Evolutionary conservation across 257 asterid genomes (phyloP).

Genomic region (Solanum clarkiae): DNA sequence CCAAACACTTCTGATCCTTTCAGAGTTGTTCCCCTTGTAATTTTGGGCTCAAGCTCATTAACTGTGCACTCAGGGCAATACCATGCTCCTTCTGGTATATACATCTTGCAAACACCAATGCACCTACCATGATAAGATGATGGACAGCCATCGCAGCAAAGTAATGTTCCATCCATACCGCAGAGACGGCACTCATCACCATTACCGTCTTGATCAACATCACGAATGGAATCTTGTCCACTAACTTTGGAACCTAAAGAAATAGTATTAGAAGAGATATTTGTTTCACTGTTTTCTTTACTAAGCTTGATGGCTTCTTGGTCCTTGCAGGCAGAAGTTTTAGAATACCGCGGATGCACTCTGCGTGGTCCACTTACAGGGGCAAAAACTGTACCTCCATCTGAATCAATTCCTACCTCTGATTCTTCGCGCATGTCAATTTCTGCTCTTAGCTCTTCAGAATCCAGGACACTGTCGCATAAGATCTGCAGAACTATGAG

Average conservation of each 20-base stretch:
- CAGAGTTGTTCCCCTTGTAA: slow-evolving; percentile 31
- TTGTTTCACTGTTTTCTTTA: slow-evolving; percentile 23
- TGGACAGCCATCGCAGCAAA: slow-evolving; percentile 91
- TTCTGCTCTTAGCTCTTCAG: slow-evolving; percentile 67
- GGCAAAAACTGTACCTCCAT: slow-evolving; percentile 21
- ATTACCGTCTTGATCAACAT: slow-evolving; percentile 48
- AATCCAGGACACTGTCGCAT: slow-evolving; percentile 63
- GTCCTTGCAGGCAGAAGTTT: slow-evolving; percentile 42
- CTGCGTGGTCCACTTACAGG: slow-evolving; percentile 38
- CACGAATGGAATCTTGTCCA: slow-evolving; percentile 20
- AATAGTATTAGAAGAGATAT: slow-evolving; percentile 6
- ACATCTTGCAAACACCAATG: slow-evolving; percentile 63
- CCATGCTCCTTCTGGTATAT: slow-evolving; percentile 64
- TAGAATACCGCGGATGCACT: slow-evolving; percentile 57
- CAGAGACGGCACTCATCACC: slow-evolving; percentile 87
- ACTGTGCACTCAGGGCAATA: slow-evolving; percentile 77
- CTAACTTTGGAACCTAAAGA: slow-evolving; percentile 18
- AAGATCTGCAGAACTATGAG: slow-evolving; percentile 56
- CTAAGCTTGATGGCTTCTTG: slow-evolving; percentile 21
- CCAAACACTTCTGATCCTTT: slow-evolving; percentile 59
- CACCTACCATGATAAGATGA: slow-evolving; percentile 74
- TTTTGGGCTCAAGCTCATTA: slow-evolving; percentile 39
- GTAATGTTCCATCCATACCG: slow-evolving; percentile 79
- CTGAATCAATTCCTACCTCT: slow-evolving; percentile 54
- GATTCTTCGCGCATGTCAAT: slow-evolving; percentile 56